A percentile compares a stretch with the other conserved stretches of the same genome.
phyloP scores from a whole-genome alignment of 192 early-diverging fungal species.

The Gamsiella multidivaricata region DNA sequence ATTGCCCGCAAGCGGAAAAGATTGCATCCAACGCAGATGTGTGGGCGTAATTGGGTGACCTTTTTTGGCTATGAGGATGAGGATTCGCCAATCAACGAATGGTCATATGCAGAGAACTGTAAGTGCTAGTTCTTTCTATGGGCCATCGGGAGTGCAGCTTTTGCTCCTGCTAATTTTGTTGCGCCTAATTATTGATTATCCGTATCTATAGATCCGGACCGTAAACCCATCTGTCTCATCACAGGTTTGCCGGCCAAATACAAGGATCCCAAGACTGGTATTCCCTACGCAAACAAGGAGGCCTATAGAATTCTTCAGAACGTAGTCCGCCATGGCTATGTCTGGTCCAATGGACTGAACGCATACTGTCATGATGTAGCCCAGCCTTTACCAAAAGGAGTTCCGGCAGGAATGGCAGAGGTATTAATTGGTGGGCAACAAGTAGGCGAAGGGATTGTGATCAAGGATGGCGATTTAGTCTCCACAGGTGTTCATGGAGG shows the following conservation, averaged over 20 bases:
- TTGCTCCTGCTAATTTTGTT: not conserved
- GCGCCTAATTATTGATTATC: too few species aligned
- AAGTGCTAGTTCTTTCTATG: too few species aligned
- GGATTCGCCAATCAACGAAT: slow-evolving; percentile 29
- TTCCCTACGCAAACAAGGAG: slow-evolving; percentile 71
- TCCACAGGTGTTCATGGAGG: slow-evolving; percentile 40
- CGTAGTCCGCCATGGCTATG: slow-evolving; percentile 59
- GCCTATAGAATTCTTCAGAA: slow-evolving; percentile 65
- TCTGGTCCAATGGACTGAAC: slow-evolving; percentile 62
- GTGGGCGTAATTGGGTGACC: slow-evolving; percentile 59
- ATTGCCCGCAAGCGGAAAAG: slow-evolving; percentile 43
- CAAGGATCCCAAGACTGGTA: slow-evolving; percentile 63
- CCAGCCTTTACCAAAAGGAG: slow-evolving; percentile 42
- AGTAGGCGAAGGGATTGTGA: slow-evolving; percentile 41
- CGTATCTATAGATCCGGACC: slow-evolving; percentile 48
- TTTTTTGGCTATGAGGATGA: slow-evolving; percentile 52
- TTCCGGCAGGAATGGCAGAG: slow-evolving; percentile 50
- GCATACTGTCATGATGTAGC: slow-evolving; percentile 54
- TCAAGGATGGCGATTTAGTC: slow-evolving; percentile 48
- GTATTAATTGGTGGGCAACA: slow-evolving; percentile 47
- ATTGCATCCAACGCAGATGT: slow-evolving; percentile 50
- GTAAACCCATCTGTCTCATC: slow-evolving; percentile 62
- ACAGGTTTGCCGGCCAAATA: slow-evolving; percentile 72
- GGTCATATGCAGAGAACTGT: slow-evolving; percentile 44
- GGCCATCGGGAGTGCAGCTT: too few species aligned